These are phyloP conservation scores for Zygosaccharomyces gambellarensis DNA, from an alignment of 805 yeast genomes.

Conservation along the genomic window DNA sequence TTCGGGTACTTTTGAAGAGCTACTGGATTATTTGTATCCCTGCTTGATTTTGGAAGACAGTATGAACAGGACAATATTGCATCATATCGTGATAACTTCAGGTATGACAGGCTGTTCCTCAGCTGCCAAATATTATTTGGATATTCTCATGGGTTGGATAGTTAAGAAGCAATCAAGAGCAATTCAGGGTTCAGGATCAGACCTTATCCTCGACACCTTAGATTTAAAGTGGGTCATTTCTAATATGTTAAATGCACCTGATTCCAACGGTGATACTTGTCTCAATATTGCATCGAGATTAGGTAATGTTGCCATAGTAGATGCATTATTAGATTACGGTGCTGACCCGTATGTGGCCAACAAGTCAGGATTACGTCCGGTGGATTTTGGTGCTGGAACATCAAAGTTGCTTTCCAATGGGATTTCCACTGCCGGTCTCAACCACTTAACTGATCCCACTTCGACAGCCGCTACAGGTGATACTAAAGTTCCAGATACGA, in stretches of 20 bases:
- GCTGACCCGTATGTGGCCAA: constrained; percentile 78
- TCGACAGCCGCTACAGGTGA: constrained; percentile 8
- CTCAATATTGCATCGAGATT: constrained; percentile 87
- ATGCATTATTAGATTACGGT: constrained; percentile 78
- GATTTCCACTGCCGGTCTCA: constrained; percentile 5
- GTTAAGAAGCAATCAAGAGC: constrained; percentile 40
- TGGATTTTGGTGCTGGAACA: constrained; percentile 65
- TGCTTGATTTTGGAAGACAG: constrained; percentile 60
- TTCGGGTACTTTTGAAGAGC: constrained; percentile 62
- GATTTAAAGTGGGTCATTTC: constrained; percentile 55
- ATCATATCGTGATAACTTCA: constrained; percentile 77
- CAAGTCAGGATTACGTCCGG: constrained; percentile 79
- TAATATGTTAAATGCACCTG: constrained; percentile 80
- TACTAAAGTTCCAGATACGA: constrained; percentile 23
- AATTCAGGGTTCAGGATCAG: constrained; percentile 30
- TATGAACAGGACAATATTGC: constrained; percentile 74
- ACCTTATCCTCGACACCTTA: constrained; percentile 42
- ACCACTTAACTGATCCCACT: constrained; percentile 4
- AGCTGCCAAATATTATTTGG: constrained; percentile 70
- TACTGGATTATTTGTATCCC: constrained; percentile 73
- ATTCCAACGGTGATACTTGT: constrained; percentile 91
- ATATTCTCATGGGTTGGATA: constrained; percentile 70
- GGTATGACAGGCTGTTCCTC: constrained; percentile 70
- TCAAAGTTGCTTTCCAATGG: constrained; percentile 19
- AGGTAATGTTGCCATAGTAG: constrained; percentile 75